Base-by-base conservation (phyloP, 257 asterid genomes). In the Solanum appendiculatum region DNA sequence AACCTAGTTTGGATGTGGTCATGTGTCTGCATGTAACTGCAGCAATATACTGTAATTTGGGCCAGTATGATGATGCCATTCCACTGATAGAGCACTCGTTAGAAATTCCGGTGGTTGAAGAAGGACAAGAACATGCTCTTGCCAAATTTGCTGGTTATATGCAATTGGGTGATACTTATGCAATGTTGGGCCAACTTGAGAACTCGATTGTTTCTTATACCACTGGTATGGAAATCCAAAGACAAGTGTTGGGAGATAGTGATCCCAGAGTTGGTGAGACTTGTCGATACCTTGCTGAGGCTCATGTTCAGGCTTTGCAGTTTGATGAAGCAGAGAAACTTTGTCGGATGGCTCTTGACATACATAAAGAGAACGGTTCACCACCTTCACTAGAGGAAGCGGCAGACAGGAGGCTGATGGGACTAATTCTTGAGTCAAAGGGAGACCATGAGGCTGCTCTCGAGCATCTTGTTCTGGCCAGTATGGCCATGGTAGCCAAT, bases 61-160 rank as follows among this genome's bases (percentile, higher is more conserved):
- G 98, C 69, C 96, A 92, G 89, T 95, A 95, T 66, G 89, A 23
- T 37, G 98, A 96, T 36, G 99, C 99, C 44, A 93, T 96, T 87
- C 98, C 98, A 7, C 87, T 92, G 82, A 86, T 95, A 88, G 95
- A 95, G 87, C 94, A 86, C 78, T 96, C 99, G 0, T 90, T 96
- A 37, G 92, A 92, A 92, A 96, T 96, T 85, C 99, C 98, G 0
- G 86, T 86, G 23, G 88, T 95, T 58, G 97, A 95, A 88, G 93
- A 93, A 86, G 97, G 98, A 27, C 95, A 94, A 86, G 96, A 96
- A 89, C 98, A 94, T 1, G 99, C 99, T 85, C 96, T 96, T 77
- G 99, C 98, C 63, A 96, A 96, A 91, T 96, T 96, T 63, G 98
- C 98, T 13, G 98, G 99, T 39, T 92, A 94, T 88, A 96, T 96